Percentiles rank a stretch among this genome's conserved stretches.
These are phyloP conservation scores for Pleurotus tuber-regium DNA, from an alignment of 768 basidiomycete genomes.

Conservation along the genomic window DNA sequence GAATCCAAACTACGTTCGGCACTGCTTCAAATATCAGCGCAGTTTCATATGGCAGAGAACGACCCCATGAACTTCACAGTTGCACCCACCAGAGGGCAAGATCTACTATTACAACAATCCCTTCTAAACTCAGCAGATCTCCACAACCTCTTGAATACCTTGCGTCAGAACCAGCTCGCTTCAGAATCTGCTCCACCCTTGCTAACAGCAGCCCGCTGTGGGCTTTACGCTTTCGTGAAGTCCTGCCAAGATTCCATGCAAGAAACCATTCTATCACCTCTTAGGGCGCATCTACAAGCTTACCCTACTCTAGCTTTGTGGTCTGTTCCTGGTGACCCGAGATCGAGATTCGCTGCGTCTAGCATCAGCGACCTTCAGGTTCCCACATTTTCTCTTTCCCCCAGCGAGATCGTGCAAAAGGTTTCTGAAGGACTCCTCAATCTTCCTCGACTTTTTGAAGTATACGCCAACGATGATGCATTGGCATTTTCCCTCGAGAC, in stretches of 20 bases:
- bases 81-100: slow-evolving; percentile 63
- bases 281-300: slow-evolving; percentile 64
- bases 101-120: slow-evolving; percentile 79
- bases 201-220: slow-evolving; percentile 50
- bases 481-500: slow-evolving; percentile 85
- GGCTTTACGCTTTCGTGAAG: slow-evolving; percentile 63
- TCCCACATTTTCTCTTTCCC: slow-evolving; percentile 91
- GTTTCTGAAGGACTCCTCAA: slow-evolving; percentile 94
- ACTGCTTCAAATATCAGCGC: slow-evolving; percentile 56
- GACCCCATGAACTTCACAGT: slow-evolving; percentile 55
- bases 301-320: slow-evolving; percentile 74
- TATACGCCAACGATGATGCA: slow-evolving; percentile 90
- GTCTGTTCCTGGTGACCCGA: slow-evolving; percentile 52
- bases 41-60: slow-evolving; percentile 53
- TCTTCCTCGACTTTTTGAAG: slow-evolving; percentile 90
- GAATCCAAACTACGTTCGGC: slow-evolving; percentile 65
- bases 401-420: slow-evolving; percentile 83
- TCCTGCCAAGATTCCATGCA: slow-evolving; percentile 79
- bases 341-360: slow-evolving; percentile 40
- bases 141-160: slow-evolving; percentile 52
- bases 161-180: slow-evolving; percentile 21
- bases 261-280: slow-evolving; percentile 79
- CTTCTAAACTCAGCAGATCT: slow-evolving; percentile 80
- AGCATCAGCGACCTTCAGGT: slow-evolving; percentile 57
- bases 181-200: slow-evolving; percentile 35